Base-by-base conservation (phyloP, 495 filamentous ascomycete species). In the Xylaria longipes region DNA sequence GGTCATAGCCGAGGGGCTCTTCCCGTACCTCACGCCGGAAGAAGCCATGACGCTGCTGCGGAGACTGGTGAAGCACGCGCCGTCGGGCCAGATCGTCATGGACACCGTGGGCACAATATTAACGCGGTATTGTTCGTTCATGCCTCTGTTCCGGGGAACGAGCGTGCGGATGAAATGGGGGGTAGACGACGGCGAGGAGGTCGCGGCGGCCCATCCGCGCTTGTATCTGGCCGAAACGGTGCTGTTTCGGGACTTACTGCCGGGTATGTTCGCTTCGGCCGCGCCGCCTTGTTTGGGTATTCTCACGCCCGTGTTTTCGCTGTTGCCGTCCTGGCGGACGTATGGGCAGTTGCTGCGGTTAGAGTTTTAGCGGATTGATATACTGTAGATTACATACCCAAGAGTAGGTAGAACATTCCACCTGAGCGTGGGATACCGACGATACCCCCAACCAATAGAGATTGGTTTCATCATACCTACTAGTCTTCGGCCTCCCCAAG, bases 1-100 rank as follows among this genome's bases (percentile, higher is more conserved):
- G 2, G 65, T 77, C 22, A 52, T 77, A 31, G 72, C 72, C 62
- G 75, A 77, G 61, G 75, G 75, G 5, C 65, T 77, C 25, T 35
- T 72, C 39, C 66, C 66, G 58, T 77, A 77, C 57, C 57, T 77
- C 2, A 11, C 45, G 45, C 62, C 37, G 35, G 45, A 56, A 1
- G 72, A 76, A 7, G 65, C 58, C 33, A 35, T 5, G 54, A 25
- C 9, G 48, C 52, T 75, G 15, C 39, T 77, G 41, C 45, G 43
- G 62, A 63, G 71, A 15, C 14, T 77, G 25, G 66, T 68, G n/a
- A 69, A 72, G n/a, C 48, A 48, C 12, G 73, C 71, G 35, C 17
- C 41, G n/a, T 60, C 29, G 29, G 74, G 75, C 0, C 61, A 48
- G 56, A 46, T 77, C 46, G 41, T 77, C 14, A 62, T 72, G 29